Evolutionary conservation across 371 early-diverging fungal genomes (phyloP), one percentile per base, ranked within the genome.

Genomic region (Basidiobolus meristosporus): DNA sequence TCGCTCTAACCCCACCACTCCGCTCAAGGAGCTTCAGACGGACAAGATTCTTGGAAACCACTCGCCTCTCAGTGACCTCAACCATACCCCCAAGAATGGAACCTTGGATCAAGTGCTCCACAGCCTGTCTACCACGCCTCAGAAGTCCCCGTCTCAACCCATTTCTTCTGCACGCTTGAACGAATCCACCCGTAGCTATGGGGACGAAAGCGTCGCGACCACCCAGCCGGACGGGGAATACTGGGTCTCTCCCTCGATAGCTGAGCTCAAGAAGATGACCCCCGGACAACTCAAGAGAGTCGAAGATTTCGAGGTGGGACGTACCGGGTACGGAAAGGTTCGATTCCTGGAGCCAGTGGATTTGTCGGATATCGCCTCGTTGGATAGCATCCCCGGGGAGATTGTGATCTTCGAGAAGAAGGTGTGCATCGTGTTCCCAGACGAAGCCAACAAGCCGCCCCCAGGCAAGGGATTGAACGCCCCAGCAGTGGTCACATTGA

Each of bases 381-480:
- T 89, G 17, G 54, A 69, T 21, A 68, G 80, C 4, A 87, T 96
- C 37, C 70, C 84, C 26, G 93, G 89, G 9, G 56, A 61, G 9
- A 62, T 90, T 35, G 74, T 93, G 14, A 47, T 74, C 4, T 70
- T 96, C 38, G 62, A 53, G 15, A 67, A 63, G 26, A 75, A 73
- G 40, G 60, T 57, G 23, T 68, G 75, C 52, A 73, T 65, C 0
- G 85, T 93, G 3, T 93, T 91, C 47, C 87, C 88, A 2, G 74
- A 78, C 34, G 77, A 85, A 53, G 45, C 35, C 10, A 40, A 39
- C 36, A 90, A 90, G 55, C 83, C 83, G 19, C 70, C 82, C 2
- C 64, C 68, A 17, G 97, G 97, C 2, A 52, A 66, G 44, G 89
- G 87, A 10, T 56, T 96, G 31, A 96, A 96, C 51, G 84, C 82